These are phyloP conservation scores for Jaenimonas drosophilae DNA, from an alignment of 208 protist species.

Conservation along the genomic window DNA sequence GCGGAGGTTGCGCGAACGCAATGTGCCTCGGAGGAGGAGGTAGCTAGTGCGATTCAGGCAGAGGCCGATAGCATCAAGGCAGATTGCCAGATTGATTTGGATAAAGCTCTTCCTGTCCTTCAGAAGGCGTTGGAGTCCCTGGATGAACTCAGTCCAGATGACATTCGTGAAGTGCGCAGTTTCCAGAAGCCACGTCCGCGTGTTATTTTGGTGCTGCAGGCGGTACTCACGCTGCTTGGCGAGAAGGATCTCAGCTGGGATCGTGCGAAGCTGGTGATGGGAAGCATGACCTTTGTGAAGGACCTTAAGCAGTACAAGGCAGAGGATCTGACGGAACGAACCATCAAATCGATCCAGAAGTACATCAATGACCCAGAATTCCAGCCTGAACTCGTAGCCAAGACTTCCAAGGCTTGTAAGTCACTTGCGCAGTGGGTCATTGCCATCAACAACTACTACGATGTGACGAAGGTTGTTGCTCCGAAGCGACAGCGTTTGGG, in stretches of 20 bases:
- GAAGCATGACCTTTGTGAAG: slow-evolving; percentile 90
- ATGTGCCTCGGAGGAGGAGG: slow-evolving; percentile 79
- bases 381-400: slow-evolving; percentile 87
- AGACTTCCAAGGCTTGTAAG: slow-evolving; percentile 91
- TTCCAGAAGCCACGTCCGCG: slow-evolving; percentile 87
- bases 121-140: slow-evolving; percentile 90
- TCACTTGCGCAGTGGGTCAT: slow-evolving; percentile 93
- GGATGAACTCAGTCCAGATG: slow-evolving; percentile 87
- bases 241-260: slow-evolving; percentile 93
- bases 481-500: slow-evolving; percentile 74
- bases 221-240: slow-evolving; percentile 88
- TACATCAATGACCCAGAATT: slow-evolving; percentile 93
- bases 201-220: slow-evolving; percentile 90
- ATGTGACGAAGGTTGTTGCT: slow-evolving; percentile 87
- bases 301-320: slow-evolving; percentile 89
- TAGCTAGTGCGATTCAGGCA: slow-evolving; percentile 76
- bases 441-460: slow-evolving; percentile 93
- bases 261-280: slow-evolving; percentile 87
- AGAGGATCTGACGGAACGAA: slow-evolving; percentile 83
- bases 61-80: slow-evolving; percentile 85
- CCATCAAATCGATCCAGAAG: slow-evolving; percentile 87
- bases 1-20: slow-evolving; percentile 81
- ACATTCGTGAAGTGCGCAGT: slow-evolving; percentile 91
- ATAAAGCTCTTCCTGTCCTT: slow-evolving; percentile 92
- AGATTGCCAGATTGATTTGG: slow-evolving; percentile 91